Evolutionary conservation across 257 asterid genomes (phyloP).

Genomic region (Scutellaria baicalensis): DNA sequence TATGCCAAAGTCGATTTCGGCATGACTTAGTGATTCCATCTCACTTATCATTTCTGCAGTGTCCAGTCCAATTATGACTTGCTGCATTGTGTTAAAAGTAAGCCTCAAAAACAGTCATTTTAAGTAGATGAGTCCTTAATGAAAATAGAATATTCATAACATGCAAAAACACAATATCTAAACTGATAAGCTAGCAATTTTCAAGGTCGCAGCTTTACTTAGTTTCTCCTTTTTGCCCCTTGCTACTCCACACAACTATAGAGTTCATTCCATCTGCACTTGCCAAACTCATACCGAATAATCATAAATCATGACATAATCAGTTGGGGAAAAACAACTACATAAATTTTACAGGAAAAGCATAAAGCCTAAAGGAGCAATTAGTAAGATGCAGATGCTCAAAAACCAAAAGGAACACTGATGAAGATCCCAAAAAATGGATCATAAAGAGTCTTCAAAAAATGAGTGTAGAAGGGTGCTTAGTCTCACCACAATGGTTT

Average conservation of each 20-base stretch:
- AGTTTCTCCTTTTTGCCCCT: not conserved
- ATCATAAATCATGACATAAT: not conserved
- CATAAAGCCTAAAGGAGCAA: not conserved
- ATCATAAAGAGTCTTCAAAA: not conserved
- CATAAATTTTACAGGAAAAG: not conserved
- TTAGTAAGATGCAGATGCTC: not conserved
- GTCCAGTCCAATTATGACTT: conserved; percentile 86
- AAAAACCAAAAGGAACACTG: not conserved
- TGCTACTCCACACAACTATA: conserved; percentile 2
- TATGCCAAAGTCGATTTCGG: conserved; percentile 61
- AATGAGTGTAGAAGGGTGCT: not conserved
- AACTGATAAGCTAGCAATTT: not conserved
- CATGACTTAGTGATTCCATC: conserved; percentile 62
- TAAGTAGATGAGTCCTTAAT: not conserved
- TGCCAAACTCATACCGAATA: not conserved
- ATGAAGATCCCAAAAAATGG: not conserved
- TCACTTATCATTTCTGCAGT: conserved; percentile 78
- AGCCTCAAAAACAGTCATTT: conserved; percentile 9
- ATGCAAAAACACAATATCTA: not conserved
- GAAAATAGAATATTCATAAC: conserved; percentile 2
- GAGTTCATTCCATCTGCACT: not conserved
- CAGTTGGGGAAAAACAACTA: not conserved
- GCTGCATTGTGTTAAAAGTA: conserved; percentile 61
- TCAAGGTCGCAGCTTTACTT: not conserved
- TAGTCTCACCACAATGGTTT: conserved; percentile 70